Base-by-base conservation (phyloP, 1,284 basidiomycete species). In the Ceraceosorus guamensis region DNA sequence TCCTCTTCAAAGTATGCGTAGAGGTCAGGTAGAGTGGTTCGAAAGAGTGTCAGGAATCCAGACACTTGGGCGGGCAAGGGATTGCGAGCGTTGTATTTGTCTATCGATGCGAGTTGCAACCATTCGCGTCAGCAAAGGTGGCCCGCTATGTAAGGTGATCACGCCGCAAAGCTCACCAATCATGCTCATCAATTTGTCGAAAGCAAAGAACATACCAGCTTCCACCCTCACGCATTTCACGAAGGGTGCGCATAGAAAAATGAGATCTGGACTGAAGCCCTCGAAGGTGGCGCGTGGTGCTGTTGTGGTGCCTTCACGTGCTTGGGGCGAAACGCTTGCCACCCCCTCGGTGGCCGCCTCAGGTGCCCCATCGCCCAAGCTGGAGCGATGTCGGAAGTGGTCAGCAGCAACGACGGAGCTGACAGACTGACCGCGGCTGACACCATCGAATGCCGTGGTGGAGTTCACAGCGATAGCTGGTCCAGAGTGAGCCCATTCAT, bases 181-280 rank as follows among this genome's bases (percentile, higher is more conserved):
- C 46, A 73, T 63, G 24, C 35, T 56, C 75, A 77, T 75, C 2
- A 77, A 63, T 33, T 57, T 61, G 44, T 76, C 73, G 55, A 77
- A 77, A 5, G 72, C 71, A 58, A 77, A 77, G 62, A 70, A 77
- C 66, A 76, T 74, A 24, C 75, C 75, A 11, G 76, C 71, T 51
- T 77, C 76, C 1, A 70, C 73, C 3, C 69, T 63, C 0, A 76
- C 63, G 46, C 72, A 76, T 50, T 73, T 67, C 3, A 76, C 74
- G 46, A 76, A 76, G 11, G 74, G 72, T 7, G 70, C 69, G 43
- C 73, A 75, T 1, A 75, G 67, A 52, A 70, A 70, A 8, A 75
- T 68, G n/a, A 75, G 56, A 3, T 68, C 72, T 5, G 71, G 71
- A 41, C 73, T 69, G 46, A 71, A 75, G n/a, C 70, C 68, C n/a